Conservation (phyloP, 1,139 yeast species). For the Casaregolazyma suthepensis region DNA sequence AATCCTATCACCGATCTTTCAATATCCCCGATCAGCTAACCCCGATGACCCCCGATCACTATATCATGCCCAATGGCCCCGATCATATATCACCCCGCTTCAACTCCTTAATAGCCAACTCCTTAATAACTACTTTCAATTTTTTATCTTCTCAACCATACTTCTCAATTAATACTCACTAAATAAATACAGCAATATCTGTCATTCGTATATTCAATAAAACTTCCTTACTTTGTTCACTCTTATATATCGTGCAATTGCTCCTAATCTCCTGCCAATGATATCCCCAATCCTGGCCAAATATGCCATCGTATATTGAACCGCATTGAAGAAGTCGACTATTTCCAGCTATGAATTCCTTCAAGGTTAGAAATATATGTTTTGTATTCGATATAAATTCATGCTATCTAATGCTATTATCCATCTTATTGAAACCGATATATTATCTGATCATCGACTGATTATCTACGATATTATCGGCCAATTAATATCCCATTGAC, state of each 20-base stretch:
- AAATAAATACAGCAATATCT: constrained; percentile 25
- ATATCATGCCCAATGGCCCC: too few species aligned
- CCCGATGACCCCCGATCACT: too few species aligned
- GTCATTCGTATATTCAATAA: constrained; percentile 30
- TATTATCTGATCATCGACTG: too few species aligned
- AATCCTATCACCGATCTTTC: too few species aligned
- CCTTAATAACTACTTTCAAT: constrained; percentile 35
- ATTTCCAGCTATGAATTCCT: constrained; percentile 12
- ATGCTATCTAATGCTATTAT: too few species aligned
- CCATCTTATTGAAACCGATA: too few species aligned
- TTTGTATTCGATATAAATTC: too few species aligned
- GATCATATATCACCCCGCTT: neutral
- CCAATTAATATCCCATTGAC: too few species aligned
- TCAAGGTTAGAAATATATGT: too few species aligned
- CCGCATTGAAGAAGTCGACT: constrained; percentile 12
- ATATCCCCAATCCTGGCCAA: constrained; percentile 10
- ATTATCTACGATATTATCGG: too few species aligned
- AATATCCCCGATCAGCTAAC: too few species aligned
- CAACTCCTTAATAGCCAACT: too few species aligned
- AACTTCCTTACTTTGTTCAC: constrained; percentile 28
- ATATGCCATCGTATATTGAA: constrained; percentile 12
- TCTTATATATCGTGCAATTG: constrained; percentile 18
- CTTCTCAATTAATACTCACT: constrained; percentile 30
- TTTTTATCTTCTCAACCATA: constrained; percentile 34
- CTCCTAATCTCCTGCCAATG: constrained; percentile 4